Evolutionary conservation across 305 asterid species (phyloP).

Genomic region (Withania somnifera): DNA sequence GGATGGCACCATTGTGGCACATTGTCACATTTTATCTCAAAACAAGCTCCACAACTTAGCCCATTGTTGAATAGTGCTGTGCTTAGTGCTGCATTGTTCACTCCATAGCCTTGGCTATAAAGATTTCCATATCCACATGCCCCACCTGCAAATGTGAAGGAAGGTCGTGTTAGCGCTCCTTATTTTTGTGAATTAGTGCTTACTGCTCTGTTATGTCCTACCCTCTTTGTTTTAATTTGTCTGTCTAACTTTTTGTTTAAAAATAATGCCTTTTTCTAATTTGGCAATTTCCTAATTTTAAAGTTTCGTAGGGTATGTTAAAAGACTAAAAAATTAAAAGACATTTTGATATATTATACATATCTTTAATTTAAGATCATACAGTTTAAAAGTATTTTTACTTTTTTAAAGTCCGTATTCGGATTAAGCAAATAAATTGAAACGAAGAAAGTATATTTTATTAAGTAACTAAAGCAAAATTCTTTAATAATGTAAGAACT

Average conservation of each 20-base stretch:
- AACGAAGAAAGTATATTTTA: not conserved
- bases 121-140: not conserved
- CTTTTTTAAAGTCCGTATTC: no score
- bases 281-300: no score
- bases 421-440: not conserved
- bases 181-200: no score
- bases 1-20: slow-evolving; percentile 4
- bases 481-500: not conserved
- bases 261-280: no score
- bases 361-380: not conserved
- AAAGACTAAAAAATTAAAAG: no score
- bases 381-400: no score
- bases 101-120: not conserved
- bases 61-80: slow-evolving; percentile 25
- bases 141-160: not conserved
- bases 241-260: no score
- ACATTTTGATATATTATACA: not conserved
- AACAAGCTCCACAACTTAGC: slow-evolving; percentile 23
- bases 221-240: no score
- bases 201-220: no score
- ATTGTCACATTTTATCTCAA: slow-evolving; percentile 22
- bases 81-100: slow-evolving; percentile 1
- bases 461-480: not conserved
- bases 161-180: not conserved
- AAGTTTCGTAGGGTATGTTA: no score